phyloP scores from a whole-genome alignment of 441 rosid genomes.

The Omphalea diandra region DNA sequence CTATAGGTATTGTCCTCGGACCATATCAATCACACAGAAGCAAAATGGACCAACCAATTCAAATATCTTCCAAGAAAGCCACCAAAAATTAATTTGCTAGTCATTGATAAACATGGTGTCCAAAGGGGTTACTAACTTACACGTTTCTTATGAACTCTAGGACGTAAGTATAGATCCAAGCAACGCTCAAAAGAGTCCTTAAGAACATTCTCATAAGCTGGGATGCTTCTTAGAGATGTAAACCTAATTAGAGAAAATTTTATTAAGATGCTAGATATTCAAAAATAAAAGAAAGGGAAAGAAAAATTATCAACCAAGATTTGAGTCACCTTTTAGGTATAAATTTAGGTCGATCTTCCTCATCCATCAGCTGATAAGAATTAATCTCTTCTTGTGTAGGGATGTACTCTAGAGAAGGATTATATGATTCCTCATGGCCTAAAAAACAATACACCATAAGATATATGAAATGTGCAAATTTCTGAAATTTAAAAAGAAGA shows the following conservation, averaged over 20 bases:
- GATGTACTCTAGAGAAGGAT: constrained; percentile 85
- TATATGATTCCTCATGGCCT: constrained; percentile 94
- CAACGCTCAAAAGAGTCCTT: constrained; percentile 89
- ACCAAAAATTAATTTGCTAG: constrained; percentile 5
- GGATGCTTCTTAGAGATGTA: constrained; percentile 73
- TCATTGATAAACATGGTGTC: not conserved
- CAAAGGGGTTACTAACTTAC: constrained; percentile 42
- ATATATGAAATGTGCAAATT: constrained; percentile 1
- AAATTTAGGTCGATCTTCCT: constrained; percentile 91
- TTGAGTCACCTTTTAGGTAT: constrained; percentile 65
- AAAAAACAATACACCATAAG: constrained; percentile 20
- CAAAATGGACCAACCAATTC: constrained; percentile 1
- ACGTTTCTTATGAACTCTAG: constrained; percentile 89
- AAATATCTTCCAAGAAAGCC: constrained; percentile 4
- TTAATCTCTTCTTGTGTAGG: constrained; percentile 92
- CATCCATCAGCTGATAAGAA: constrained; percentile 82
- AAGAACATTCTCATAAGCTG: constrained; percentile 78
- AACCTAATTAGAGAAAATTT: constrained; percentile 43
- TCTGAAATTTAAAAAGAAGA: not conserved
- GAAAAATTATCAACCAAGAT: not conserved
- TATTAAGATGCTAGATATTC: constrained; percentile 20
- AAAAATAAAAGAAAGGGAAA: constrained; percentile 17
- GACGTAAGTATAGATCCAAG: constrained; percentile 90
- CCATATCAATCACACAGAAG: no score
- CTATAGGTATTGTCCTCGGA: no score